Base-by-base conservation (phyloP, 441 rosid species). In the Croton setiger region DNA sequence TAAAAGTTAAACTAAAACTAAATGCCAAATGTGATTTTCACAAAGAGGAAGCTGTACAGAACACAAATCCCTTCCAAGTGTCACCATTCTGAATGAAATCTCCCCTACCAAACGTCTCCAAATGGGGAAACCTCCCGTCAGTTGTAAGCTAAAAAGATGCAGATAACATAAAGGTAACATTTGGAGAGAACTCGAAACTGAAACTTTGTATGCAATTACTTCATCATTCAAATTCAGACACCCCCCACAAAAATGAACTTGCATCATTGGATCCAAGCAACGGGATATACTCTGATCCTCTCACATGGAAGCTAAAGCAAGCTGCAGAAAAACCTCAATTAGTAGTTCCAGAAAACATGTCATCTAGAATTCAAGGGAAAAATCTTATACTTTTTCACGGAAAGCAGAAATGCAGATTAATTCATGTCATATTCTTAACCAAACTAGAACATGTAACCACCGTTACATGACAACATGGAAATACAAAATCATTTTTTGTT, bases 241-340 rank as follows among this genome's bases (percentile, higher is more conserved):
- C 77, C 48, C 91, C 86, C 55, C 85, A 33, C 53, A 88, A 27
- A 53, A 81, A 77, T 5, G 88, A 79, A 71, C 79, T 68, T 52
- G 88, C 85, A 59, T 80, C 96, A 60, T 67, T 74, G 67, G 86
- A 79, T 74, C 93, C 93, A 64, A 87, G 86, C 72, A 81, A 47
- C 0, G 86, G 91, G 68, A 75, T 80, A 70, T 88, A 87, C 75
- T 93, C 98, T 43, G 92, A 89, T 76, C 95, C 96, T 75, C 98
- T 83, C 71, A 93, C 92, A 12, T 85, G 95, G 61, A 89, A 92
- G 31, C 95, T 79, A 64, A 83, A 91, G 93, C 97, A 91, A 68
- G 97, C 98, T 91, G 76, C 74, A 77, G 53, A 53, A 80, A 69
- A 18, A 68, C 9, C 55, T 48, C 63, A 41, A 64, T 67, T 57